A percentile compares a stretch with the other conserved stretches of the same genome.
phyloP scores from a whole-genome alignment of 192 early-diverging fungal species.

The Linnemannia schmuckeri region DNA sequence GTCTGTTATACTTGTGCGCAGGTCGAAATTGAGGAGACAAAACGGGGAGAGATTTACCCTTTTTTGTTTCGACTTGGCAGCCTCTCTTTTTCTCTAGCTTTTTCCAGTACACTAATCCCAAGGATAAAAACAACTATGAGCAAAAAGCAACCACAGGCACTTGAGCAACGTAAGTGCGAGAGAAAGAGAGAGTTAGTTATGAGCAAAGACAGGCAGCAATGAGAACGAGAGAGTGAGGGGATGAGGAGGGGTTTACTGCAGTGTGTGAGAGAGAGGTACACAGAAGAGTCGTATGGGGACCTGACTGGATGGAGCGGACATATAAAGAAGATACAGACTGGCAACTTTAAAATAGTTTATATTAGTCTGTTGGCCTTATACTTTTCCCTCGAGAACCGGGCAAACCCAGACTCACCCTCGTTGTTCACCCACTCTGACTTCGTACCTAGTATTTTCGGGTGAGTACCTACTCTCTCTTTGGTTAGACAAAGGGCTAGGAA shows the following conservation, averaged over 20 bases:
- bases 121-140: slow-evolving; percentile 9
- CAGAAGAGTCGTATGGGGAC: background rate
- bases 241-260: background rate
- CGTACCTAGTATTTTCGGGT: background rate
- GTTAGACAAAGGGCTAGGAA: background rate
- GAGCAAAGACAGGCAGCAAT: background rate
- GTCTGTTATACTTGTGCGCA: background rate
- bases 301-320: slow-evolving; percentile 10
- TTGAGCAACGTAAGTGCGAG: background rate
- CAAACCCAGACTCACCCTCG: slow-evolving; percentile 7
- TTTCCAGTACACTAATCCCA: background rate
- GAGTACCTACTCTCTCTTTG: background rate
- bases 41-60: slow-evolving; percentile 6
- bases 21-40: slow-evolving; percentile 3
- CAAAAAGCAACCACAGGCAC: background rate
- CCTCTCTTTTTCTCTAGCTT: background rate
- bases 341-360: slow-evolving; percentile 25
- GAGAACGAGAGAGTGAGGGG: background rate
- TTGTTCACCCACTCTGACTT: background rate
- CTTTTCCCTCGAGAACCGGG: slow-evolving; percentile 14
- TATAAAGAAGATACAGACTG: background rate
- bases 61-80: background rate
- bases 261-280: background rate
- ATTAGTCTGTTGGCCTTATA: slow-evolving; percentile 33
- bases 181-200: background rate